phyloP scores from a whole-genome alignment of 495 filamentous ascomycete species.

The Podospora fimiseda region DNA sequence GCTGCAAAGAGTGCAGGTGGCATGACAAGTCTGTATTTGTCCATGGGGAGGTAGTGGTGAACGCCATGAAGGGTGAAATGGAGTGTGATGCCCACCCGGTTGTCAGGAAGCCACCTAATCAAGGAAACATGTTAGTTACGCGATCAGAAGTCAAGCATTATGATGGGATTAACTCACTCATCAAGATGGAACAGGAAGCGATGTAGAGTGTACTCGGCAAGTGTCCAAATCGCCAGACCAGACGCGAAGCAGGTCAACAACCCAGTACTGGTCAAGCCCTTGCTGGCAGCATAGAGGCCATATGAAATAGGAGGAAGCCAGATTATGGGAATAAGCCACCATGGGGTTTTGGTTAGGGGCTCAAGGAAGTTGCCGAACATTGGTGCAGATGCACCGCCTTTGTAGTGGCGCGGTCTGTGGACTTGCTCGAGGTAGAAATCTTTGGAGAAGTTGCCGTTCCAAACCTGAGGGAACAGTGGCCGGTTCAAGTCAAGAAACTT shows the following conservation, averaged over 20 bases:
- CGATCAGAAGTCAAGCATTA: not conserved
- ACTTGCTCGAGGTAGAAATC: conserved; percentile 95
- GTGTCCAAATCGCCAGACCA: conserved; percentile 75
- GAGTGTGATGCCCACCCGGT: conserved; percentile 75
- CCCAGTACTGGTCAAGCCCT: conserved; percentile 41
- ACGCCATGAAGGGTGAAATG: conserved; percentile 97
- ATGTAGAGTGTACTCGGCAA: conserved; percentile 88
- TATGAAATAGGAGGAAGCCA: conserved; percentile 84
- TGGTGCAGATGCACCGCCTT: conserved; percentile 82
- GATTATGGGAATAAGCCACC: conserved; percentile 78
- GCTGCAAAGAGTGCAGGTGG: conserved; percentile 81
- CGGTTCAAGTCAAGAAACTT: conserved; percentile 88
- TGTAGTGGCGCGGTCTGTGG: conserved; percentile 91
- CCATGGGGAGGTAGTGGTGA: conserved; percentile 98
- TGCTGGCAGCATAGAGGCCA: conserved; percentile 59
- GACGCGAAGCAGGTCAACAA: conserved; percentile 52
- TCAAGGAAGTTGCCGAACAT: conserved; percentile 98
- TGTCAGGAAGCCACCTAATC: conserved; percentile 91
- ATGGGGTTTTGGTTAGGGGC: conserved; percentile 86
- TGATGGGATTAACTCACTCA: conserved; percentile 50
- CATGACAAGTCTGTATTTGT: conserved; percentile 95
- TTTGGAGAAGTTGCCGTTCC: conserved; percentile 80
- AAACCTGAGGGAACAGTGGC: conserved; percentile 84
- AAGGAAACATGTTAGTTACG: conserved; percentile 14
- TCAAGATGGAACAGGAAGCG: conserved; percentile 93